A percentile compares a stretch with the other conserved stretches of the same genome.
Conservation (phyloP, 805 yeast genomes). For the Candida methanosorbosa region DNA sequence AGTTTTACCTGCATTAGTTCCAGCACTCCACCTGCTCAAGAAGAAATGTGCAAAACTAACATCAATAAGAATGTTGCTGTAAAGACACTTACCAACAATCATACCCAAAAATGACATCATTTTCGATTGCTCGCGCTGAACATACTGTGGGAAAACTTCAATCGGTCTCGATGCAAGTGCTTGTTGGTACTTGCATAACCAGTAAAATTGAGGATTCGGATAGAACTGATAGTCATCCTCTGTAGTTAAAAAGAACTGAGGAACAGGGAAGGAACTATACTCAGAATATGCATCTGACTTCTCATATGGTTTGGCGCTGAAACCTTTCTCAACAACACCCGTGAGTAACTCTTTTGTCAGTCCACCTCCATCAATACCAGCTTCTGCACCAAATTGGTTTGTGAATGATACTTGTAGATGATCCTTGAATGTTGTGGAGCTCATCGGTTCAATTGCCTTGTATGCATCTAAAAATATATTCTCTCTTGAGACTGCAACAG, state of each 20-base stretch:
- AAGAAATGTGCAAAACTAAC: slow-evolving; percentile 83
- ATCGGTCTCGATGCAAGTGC: slow-evolving; percentile 7
- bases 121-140: slow-evolving; percentile 12
- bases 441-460: slow-evolving; percentile 38
- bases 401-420: slow-evolving; percentile 56
- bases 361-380: slow-evolving; percentile 97
- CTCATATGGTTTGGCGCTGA: slow-evolving; percentile 29
- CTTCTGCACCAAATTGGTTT: slow-evolving; percentile 72
- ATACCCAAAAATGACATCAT: slow-evolving; percentile 62
- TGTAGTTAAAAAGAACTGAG: slow-evolving; percentile 9
- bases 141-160: slow-evolving; percentile 15
- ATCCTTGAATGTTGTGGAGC: slow-evolving; percentile 49
- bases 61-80: slow-evolving; percentile 75
- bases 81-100: slow-evolving; percentile 81
- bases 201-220: slow-evolving; percentile 51
- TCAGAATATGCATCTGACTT: too few relatives aligned
- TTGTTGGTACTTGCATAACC: slow-evolving; percentile 17
- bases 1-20: background rate
- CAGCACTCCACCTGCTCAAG: slow-evolving; percentile 48
- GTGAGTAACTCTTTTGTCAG: slow-evolving; percentile 86
- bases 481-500: slow-evolving; percentile 60
- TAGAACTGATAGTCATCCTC: slow-evolving; percentile 53
- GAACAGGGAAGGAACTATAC: background rate
- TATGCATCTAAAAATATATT: slow-evolving; percentile 70
- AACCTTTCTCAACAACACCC: slow-evolving; percentile 60